Evolutionary conservation across 2,329 filamentous ascomycete species (phyloP).

Genomic region (Fusarium papillatum): DNA sequence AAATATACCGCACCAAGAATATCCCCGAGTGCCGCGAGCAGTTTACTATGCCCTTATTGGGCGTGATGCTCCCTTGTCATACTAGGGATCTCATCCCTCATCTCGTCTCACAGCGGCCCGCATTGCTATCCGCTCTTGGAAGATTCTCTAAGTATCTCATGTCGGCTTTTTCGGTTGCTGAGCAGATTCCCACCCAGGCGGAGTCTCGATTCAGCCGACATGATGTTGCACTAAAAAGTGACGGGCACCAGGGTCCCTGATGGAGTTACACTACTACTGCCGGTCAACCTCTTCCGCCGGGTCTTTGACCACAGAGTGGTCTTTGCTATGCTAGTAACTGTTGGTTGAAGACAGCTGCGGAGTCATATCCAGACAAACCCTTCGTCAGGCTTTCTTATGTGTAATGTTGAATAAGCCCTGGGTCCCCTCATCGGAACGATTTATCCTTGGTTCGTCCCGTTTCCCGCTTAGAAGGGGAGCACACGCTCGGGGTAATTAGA

Average conservation of each 20-base stretch:
- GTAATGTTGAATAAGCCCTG: background rate
- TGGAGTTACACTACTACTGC: background rate
- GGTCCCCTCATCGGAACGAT: background rate
- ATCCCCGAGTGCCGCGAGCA: background rate
- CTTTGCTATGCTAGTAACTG: background rate
- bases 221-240: background rate
- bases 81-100: background rate
- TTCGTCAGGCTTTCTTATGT: background rate
- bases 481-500: background rate
- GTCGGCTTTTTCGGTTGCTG: background rate
- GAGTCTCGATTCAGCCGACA: background rate
- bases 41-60: background rate
- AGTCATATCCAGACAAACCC: background rate
- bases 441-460: background rate
- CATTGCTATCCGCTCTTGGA: background rate
- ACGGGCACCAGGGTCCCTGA: conserved; percentile 2
- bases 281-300: background rate
- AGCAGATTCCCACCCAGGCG: background rate
- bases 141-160: background rate
- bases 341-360: background rate
- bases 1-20: conserved; percentile 1
- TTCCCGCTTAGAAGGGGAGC: background rate
- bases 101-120: background rate
- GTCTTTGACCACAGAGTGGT: background rate
- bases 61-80: background rate